Evolutionary conservation across 805 yeast genomes (phyloP), one percentile per base, ranked within the genome.

Genomic region (Dipodascopsis uninucleata): DNA sequence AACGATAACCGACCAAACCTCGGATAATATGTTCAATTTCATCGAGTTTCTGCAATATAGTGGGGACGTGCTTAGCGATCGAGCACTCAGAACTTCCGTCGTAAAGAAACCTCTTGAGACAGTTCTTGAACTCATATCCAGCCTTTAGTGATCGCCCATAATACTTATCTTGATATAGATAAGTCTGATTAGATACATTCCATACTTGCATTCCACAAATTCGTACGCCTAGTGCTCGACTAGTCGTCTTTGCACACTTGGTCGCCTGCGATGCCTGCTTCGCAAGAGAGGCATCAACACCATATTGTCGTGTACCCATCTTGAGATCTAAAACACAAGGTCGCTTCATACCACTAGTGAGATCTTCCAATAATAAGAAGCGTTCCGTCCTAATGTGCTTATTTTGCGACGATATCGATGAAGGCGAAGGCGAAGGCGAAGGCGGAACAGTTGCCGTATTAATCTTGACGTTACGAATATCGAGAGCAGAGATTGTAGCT

Each of bases 261-360:
- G 72, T 71, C 26, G 85, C 68, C 67, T 93, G 98, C 0, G 96
- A 85, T 37, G 68, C 61, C 59, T 80, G 82, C 65, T 93, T 93
- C 38, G 78, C 67, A 10, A 67, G 63, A 4, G 74, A 72, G 0
- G 97, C 97, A 53, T 88, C 95, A n/a, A 90, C 82, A 7, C 99
- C 98, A 59, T 93, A 93, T 65, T 93, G 99, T 47, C 99, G 74
- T 0, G 99, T 90, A 0, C 99, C 99, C 97, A 93, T 93, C 62
- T 93, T 93, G 57, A 93, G 71, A 66, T 93, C 99, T 39, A 93
- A 68, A 0, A 90, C 97, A 61, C 96, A 89, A 0, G 98, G 97
- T 53, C 76, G 76, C 24, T 66, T 70, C 80, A 90, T 79, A 20
- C 86, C 85, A 43, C 81, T 75, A 0, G 97, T 93, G 38, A 93